Evolutionary conservation across 306 rosid species (phyloP).

Genomic region (Castanopsis chinensis): DNA sequence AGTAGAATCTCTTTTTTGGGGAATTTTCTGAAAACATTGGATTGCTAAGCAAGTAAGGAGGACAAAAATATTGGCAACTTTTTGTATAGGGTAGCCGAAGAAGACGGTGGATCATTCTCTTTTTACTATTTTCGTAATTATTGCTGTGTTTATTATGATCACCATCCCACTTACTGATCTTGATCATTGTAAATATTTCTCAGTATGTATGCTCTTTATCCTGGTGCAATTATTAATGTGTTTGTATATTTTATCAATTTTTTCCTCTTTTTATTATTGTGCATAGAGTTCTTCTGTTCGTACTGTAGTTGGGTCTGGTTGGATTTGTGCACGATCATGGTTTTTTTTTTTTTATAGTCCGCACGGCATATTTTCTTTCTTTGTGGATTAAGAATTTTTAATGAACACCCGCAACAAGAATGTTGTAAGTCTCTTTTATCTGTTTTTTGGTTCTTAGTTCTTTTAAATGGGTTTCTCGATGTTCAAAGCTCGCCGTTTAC

Average conservation of each 20-base stretch:
- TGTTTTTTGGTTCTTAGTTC: too few species aligned
- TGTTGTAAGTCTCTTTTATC: too few species aligned
- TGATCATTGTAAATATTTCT: conserved; percentile 37
- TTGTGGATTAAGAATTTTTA: too few species aligned
- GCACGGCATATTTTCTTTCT: too few species aligned
- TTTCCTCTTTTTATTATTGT: too few species aligned
- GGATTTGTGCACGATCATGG: too few species aligned
- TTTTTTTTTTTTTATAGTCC: too few species aligned
- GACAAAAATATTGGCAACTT: not conserved
- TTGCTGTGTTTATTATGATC: conserved; percentile 14
- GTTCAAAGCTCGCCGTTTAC: too few species aligned
- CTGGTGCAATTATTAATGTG: conserved; percentile 26
- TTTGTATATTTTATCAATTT: conserved; percentile 7
- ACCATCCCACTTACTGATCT: conserved; percentile 31
- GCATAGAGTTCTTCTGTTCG: too few species aligned
- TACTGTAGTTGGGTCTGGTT: too few species aligned
- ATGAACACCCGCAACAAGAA: too few species aligned
- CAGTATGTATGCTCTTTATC: conserved; percentile 16
- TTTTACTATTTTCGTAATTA: conserved; percentile 13
- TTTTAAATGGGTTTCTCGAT: too few species aligned
- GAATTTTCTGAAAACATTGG: conserved; percentile 14
- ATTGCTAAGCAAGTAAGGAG: conserved; percentile 12
- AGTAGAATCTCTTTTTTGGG: conserved; percentile 38
- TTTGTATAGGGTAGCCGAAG: conserved; percentile 26
- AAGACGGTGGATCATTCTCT: conserved; percentile 16